Conservation (phyloP, 163 green algal species). For the Scenedesmus sp. region DNA sequence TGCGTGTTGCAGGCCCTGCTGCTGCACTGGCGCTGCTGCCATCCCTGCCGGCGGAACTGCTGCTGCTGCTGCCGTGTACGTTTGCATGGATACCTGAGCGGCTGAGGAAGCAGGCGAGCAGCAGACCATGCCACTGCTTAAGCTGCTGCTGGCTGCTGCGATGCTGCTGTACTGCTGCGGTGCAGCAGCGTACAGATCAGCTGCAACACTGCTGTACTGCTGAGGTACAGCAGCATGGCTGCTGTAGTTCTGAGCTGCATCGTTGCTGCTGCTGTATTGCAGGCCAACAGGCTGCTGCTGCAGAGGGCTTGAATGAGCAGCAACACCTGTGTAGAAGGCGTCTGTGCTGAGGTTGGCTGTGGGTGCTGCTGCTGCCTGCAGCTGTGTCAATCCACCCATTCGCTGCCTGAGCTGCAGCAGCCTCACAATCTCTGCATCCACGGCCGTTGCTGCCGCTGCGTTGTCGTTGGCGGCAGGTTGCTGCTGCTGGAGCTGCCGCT, state of each 20-base stretch:
- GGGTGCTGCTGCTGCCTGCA: background rate
- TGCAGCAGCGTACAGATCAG: too few species aligned
- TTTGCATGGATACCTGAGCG: background rate
- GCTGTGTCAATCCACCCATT: background rate
- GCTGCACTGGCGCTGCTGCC: background rate
- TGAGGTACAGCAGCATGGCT: background rate
- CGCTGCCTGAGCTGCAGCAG: background rate
- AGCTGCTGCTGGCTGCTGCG: background rate
- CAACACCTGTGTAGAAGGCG: background rate
- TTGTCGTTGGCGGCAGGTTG: background rate
- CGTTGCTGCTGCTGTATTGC: background rate
- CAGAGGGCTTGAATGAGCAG: background rate
- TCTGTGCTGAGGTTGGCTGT: background rate
- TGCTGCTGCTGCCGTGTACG: background rate
- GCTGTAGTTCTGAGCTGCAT: background rate
- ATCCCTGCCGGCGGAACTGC: background rate
- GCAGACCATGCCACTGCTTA: too few species aligned
- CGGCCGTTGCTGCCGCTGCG: background rate
- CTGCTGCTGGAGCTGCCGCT: background rate
- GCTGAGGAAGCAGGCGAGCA: background rate
- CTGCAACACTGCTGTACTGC: background rate
- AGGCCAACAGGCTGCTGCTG: background rate
- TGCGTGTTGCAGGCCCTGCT: background rate
- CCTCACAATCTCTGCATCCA: background rate
- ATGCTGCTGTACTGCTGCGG: background rate